A percentile compares a stretch with the other conserved stretches of the same genome.
phyloP scores from a whole-genome alignment of 176 grass and related monocot genomes.

The Puccinellia tenuiflora region DNA sequence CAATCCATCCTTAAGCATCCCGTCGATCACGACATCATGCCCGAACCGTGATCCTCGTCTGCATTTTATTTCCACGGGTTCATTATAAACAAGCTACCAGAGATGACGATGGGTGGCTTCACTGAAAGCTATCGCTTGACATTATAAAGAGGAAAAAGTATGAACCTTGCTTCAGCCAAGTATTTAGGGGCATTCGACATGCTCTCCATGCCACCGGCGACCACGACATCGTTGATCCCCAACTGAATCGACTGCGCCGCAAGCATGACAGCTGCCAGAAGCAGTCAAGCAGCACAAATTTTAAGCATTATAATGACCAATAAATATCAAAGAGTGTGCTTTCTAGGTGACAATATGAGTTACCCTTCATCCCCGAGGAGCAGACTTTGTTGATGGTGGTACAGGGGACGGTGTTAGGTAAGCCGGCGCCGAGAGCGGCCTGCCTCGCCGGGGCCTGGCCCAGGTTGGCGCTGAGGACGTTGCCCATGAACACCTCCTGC shows the following conservation, averaged over 20 bases:
- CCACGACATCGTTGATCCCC: constrained; percentile 75
- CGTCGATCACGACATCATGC: constrained; percentile 73
- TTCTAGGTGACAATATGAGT: not conserved
- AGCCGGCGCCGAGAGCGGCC: constrained; percentile 72
- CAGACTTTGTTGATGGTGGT: constrained; percentile 95
- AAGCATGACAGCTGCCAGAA: constrained; percentile 64
- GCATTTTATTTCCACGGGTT: not conserved
- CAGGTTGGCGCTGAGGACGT: constrained; percentile 91
- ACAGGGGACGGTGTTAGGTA: constrained; percentile 77
- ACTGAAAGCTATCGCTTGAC: not conserved
- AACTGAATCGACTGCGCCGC: constrained; percentile 87
- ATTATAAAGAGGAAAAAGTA: not conserved
- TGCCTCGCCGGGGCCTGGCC: constrained; percentile 92
- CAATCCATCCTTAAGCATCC: constrained; percentile 88
- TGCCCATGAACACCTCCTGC: constrained; percentile 95
- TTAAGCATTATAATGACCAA: not conserved
- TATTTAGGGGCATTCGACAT: constrained; percentile 98
- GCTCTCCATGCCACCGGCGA: constrained; percentile 96
- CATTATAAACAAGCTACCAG: not conserved
- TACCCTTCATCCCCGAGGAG: constrained; percentile 94
- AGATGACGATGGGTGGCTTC: not conserved
- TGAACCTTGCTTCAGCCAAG: constrained; percentile 58
- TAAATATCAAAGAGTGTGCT: not conserved
- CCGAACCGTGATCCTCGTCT: constrained; percentile 88
- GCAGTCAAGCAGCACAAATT: not conserved